phyloP scores from a whole-genome alignment of 768 basidiomycete genomes.

The Jaapia argillacea region DNA sequence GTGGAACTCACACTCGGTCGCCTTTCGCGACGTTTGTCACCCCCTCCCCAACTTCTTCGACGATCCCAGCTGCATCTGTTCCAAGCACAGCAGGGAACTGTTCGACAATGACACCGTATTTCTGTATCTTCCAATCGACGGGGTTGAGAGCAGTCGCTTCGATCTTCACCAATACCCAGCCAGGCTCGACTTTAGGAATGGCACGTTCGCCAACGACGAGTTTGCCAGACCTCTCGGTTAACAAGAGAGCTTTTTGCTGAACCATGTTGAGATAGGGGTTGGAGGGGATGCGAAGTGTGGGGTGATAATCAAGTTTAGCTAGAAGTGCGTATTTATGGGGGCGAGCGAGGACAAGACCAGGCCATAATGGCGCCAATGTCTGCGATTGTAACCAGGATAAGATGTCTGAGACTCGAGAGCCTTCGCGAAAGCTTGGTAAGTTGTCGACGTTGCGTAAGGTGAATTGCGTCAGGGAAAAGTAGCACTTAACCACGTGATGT shows the following conservation, averaged over 20 bases:
- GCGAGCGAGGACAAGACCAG: not conserved
- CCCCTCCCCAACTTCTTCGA: constrained; percentile 27
- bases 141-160: constrained; percentile 21
- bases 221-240: constrained; percentile 4
- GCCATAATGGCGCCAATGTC: not conserved
- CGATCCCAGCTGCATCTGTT: constrained; percentile 21
- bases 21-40: constrained; percentile 26
- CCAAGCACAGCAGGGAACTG: constrained; percentile 17
- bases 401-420: not conserved
- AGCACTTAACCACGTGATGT: too few relatives aligned
- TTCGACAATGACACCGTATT: constrained; percentile 19
- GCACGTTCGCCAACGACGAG: constrained; percentile 4
- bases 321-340: not conserved
- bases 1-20: constrained; percentile 25
- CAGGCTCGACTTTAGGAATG: constrained; percentile 7
- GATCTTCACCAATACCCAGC: constrained; percentile 18
- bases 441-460: not conserved
- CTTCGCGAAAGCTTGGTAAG: not conserved
- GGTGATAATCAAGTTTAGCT: not conserved
- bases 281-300: not conserved
- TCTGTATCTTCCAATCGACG: constrained; percentile 26
- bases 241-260: constrained; percentile 11
- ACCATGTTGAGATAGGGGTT: not conserved
- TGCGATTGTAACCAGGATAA: not conserved
- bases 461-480: too few relatives aligned